These are phyloP conservation scores for Phaffia australis DNA, from an alignment of 768 basidiomycete genomes.

Conservation along the genomic window DNA sequence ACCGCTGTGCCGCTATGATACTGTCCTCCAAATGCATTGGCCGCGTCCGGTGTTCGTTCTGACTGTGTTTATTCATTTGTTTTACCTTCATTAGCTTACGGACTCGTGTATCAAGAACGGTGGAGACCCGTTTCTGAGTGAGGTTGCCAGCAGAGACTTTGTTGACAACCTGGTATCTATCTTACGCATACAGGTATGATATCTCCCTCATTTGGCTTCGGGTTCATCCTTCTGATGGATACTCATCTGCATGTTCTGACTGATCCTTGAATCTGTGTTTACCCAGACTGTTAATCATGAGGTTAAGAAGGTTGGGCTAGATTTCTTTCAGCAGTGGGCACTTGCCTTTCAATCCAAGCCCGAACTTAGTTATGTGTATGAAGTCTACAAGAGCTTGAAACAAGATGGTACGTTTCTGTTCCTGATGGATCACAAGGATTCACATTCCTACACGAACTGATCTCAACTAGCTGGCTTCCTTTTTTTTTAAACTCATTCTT, in stretches of 20 bases:
- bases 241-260: background rate
- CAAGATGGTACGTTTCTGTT: conserved; percentile 53
- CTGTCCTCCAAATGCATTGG: background rate
- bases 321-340: conserved; percentile 86
- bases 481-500: background rate
- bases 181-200: conserved; percentile 55
- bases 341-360: conserved; percentile 75
- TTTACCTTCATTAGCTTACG: conserved; percentile 49
- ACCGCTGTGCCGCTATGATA: background rate
- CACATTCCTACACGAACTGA: background rate
- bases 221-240: conserved; percentile 3
- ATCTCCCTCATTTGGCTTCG: background rate
- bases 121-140: conserved; percentile 76
- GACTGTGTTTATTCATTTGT: conserved; percentile 19
- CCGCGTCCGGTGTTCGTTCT: background rate
- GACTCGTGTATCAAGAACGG: conserved; percentile 95
- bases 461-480: background rate
- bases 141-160: conserved; percentile 79
- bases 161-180: conserved; percentile 87
- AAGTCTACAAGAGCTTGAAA: conserved; percentile 64
- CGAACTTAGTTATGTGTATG: conserved; percentile 58
- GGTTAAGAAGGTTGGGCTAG: conserved; percentile 67
- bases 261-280: background rate
- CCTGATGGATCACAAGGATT: background rate
- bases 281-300: conserved; percentile 54